These are phyloP conservation scores for Thozetella sp. DNA, from an alignment of 495 filamentous ascomycete species.

Conservation along the genomic window DNA sequence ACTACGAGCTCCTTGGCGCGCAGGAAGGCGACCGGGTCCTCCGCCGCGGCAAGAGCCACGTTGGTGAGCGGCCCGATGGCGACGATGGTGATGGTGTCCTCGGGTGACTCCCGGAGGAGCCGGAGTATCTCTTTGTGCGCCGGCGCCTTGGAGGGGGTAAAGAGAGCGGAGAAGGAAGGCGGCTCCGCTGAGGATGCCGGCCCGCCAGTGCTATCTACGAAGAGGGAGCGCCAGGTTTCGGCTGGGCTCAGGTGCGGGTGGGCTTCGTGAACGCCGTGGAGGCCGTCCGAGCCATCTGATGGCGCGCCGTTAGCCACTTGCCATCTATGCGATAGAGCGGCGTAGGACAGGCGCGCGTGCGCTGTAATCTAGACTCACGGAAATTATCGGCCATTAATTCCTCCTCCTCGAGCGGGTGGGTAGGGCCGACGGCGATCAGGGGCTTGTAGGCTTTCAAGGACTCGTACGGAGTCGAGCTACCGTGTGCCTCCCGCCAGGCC, in stretches of 20 bases:
- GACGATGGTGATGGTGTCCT: slow-evolving; percentile 84
- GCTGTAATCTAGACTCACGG: slow-evolving; percentile 53
- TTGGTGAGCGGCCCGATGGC: slow-evolving; percentile 92
- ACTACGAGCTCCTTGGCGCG: slow-evolving; percentile 87
- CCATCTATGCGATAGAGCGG: neutral
- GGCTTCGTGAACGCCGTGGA: slow-evolving; percentile 84
- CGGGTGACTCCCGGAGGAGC: slow-evolving; percentile 74
- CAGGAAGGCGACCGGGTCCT: slow-evolving; percentile 85
- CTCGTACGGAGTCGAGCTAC: slow-evolving; percentile 67
- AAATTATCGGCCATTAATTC: slow-evolving; percentile 87
- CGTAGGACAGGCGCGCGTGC: no score
- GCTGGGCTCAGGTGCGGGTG: slow-evolving; percentile 84
- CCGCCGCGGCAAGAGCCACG: slow-evolving; percentile 81
- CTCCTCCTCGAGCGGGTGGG: slow-evolving; percentile 83
- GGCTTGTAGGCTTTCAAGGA: slow-evolving; percentile 71
- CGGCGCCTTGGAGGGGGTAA: slow-evolving; percentile 69
- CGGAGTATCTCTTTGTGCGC: slow-evolving; percentile 86
- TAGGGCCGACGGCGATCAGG: slow-evolving; percentile 82
- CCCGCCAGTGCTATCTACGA: slow-evolving; percentile 54
- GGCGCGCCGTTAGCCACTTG: neutral
- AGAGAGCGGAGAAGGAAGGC: slow-evolving; percentile 52
- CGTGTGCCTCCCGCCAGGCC: slow-evolving; percentile 73
- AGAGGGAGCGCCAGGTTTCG: slow-evolving; percentile 84
- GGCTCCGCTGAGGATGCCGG: slow-evolving; percentile 31
- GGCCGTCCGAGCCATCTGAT: slow-evolving; percentile 84